Evolutionary conservation across 352 stramenopile species (phyloP), one percentile per base, ranked within the genome.

Genomic region (Phytopythium helicoides): DNA sequence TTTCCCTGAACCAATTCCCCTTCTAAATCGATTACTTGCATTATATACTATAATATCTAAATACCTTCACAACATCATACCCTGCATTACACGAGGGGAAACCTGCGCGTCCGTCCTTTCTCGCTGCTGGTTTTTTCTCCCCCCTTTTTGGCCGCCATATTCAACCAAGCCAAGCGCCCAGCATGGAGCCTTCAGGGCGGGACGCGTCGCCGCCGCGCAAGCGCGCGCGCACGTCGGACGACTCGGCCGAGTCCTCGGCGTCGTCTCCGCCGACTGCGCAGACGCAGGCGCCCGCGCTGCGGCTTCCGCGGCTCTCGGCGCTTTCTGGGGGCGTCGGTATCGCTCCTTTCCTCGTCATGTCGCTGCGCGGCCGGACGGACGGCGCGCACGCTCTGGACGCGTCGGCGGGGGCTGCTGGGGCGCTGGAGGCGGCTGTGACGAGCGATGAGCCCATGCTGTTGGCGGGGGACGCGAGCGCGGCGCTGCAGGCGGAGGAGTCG

Each of bases 401-500:
- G 21, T 36, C 61, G 10, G 60, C 47, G 25, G 57, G 51, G 22
- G 52, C 59, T 1, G 42, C 39, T 0, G 68, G 57, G 0, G 52
- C 67, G 10, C 46, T 75, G 4, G 60, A 76, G 38, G 60, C 65
- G 36, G 19, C 46, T 5, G 59, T 71, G 36, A 54, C 23, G 33
- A 47, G 48, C 6, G 64, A 78, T 38, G 60, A 71, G 42, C 62
- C 60, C 22, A 69, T 71, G 59, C 52, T 50, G 4, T 64, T 79
- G 58, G 61, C 62, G 25, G 15, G 12, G 16, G 28, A 28, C 28
- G n/a, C 31, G 10, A 19, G n/a, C 9, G n/a, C 34, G 35, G 60
- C 67, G 19, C 54, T 64, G 19, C 73, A 64, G 3, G 80, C 64
- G 1, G 81, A 92, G 21, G 81, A 89, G 42, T 83, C 78, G 7